Evolutionary conservation across 78 protist genomes (phyloP).

Genomic region (Capsaspora owczarzaki): DNA sequence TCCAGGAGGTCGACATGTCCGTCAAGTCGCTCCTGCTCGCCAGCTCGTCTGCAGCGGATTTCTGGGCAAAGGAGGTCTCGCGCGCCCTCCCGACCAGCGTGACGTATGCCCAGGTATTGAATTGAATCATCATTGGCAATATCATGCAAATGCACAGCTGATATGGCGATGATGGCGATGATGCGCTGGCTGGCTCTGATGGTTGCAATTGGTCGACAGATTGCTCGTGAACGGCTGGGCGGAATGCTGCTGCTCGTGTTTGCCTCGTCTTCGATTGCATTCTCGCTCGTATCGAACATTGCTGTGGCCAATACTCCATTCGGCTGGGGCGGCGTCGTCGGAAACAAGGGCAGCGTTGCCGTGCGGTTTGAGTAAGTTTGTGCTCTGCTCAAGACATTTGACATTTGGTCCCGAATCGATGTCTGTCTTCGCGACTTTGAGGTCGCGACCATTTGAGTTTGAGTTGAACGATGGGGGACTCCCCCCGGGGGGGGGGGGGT

Average conservation of each 20-base stretch:
- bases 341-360: conserved; percentile 15
- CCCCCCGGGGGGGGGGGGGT: too few relatives aligned
- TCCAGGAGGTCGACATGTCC: background rate
- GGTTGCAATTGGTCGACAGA: too few relatives aligned
- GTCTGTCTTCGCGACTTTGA: too few relatives aligned
- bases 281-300: background rate
- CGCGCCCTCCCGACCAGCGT: background rate
- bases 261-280: background rate
- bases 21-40: background rate
- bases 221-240: background rate
- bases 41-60: background rate
- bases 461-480: too few relatives aligned
- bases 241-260: background rate
- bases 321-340: background rate
- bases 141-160: too few relatives aligned
- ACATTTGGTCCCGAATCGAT: too few relatives aligned
- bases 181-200: too few relatives aligned
- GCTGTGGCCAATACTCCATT: background rate
- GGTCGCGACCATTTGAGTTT: too few relatives aligned
- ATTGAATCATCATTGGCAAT: too few relatives aligned
- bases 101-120: background rate
- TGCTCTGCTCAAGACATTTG: too few relatives aligned
- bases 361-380: background rate
- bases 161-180: too few relatives aligned
- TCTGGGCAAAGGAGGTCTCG: background rate